Percentiles rank a stretch among this genome's conserved stretches.
Conservation (phyloP, 73 alveolate genomes). For the Tetrahymena elliotti region DNA sequence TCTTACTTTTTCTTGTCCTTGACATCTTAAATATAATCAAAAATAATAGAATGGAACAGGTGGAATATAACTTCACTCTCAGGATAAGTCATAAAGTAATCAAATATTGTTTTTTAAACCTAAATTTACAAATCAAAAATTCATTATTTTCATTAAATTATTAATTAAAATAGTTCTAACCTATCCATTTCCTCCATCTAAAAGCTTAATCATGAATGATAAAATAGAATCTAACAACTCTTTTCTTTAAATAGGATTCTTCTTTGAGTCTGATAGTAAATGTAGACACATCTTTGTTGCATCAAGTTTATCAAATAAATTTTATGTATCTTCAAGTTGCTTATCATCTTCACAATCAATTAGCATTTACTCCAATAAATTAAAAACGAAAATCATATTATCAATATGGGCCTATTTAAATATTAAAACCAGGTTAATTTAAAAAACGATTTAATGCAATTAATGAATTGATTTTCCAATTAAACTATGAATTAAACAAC, state of each 20-base stretch:
- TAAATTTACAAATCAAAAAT: neutral
- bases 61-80: conserved; percentile 18
- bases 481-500: no score
- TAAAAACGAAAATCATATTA: conserved; percentile 16
- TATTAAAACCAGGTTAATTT: no score
- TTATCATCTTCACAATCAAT: neutral
- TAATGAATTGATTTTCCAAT: no score
- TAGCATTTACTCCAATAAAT: conserved; percentile 20
- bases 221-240: conserved; percentile 16
- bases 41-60: conserved; percentile 3
- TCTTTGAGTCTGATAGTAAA: conserved; percentile 22
- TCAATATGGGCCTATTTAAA: conserved; percentile 8
- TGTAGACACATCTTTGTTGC: conserved; percentile 30
- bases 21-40: conserved; percentile 23
- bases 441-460: no score
- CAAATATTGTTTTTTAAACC: conserved; percentile 15
- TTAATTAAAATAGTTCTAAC: neutral
- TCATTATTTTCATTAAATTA: neutral
- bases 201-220: conserved; percentile 6
- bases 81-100: conserved; percentile 19
- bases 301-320: conserved; percentile 12
- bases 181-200: conserved; percentile 24
- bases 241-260: conserved; percentile 16
- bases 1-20: conserved; percentile 7
- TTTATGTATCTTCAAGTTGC: conserved; percentile 17